Evolutionary conservation across 768 basidiomycete species (phyloP).

Genomic region (Auriscalpium vulgare): DNA sequence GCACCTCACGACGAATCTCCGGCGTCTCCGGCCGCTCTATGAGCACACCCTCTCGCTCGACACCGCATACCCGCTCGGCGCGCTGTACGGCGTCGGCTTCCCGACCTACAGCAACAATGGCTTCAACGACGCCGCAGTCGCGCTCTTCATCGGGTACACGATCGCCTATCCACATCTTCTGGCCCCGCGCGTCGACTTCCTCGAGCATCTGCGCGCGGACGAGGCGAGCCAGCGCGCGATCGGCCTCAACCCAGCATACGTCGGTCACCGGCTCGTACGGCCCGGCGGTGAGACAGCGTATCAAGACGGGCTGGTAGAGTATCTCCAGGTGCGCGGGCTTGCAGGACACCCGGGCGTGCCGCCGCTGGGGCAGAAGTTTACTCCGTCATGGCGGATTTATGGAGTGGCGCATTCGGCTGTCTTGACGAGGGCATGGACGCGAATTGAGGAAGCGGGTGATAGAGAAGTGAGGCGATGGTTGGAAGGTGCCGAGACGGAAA

Average conservation of each 20-base stretch:
- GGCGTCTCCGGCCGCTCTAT: constrained; percentile 49
- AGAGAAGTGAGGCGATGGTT: constrained; percentile 32
- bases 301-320: constrained; percentile 25
- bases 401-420: constrained; percentile 26
- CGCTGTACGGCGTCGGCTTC: constrained; percentile 48
- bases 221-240: constrained; percentile 32
- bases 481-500: constrained; percentile 40
- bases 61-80: constrained; percentile 37
- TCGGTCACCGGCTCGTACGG: constrained; percentile 39
- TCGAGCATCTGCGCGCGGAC: constrained; percentile 27
- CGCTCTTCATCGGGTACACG: constrained; percentile 36
- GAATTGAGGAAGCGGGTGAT: constrained; percentile 34
- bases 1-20: constrained; percentile 38
- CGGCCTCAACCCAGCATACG: constrained; percentile 41
- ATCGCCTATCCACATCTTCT: constrained; percentile 38
- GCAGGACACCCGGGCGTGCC: constrained; percentile 24
- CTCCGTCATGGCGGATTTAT: constrained; percentile 43
- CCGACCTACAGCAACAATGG: constrained; percentile 40
- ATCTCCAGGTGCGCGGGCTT: constrained; percentile 17
- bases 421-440: constrained; percentile 35
- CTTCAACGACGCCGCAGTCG: constrained; percentile 42
- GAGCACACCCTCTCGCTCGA: constrained; percentile 45
- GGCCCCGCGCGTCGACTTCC: constrained; percentile 29
- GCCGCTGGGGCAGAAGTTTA: constrained; percentile 33
- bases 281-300: constrained; percentile 21